phyloP scores from a whole-genome alignment of 2,329 filamentous ascomycete genomes.

The Arthrobotrys megalospora region DNA sequence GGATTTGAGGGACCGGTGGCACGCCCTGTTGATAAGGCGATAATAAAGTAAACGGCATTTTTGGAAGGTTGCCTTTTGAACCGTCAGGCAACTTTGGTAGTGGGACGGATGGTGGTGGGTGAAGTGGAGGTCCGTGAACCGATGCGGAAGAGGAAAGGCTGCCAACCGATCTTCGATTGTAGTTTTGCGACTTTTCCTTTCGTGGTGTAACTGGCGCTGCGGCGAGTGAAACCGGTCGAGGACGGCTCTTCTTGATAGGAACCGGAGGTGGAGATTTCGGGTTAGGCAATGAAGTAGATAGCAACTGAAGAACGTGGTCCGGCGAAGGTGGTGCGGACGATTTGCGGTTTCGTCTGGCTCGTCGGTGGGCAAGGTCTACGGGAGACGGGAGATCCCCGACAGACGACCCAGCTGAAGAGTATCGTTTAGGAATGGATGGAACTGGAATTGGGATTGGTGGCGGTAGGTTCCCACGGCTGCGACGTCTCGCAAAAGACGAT shows the following conservation, averaged over 20 bases:
- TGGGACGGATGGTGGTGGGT: slow-evolving; percentile 57
- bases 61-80: slow-evolving; percentile 47
- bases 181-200: slow-evolving; percentile 49
- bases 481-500: slow-evolving; percentile 46
- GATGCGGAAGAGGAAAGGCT: slow-evolving; percentile 55
- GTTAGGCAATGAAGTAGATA: slow-evolving; percentile 55
- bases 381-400: slow-evolving; percentile 50
- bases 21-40: slow-evolving; percentile 47
- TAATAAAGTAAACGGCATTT: slow-evolving; percentile 32
- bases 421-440: slow-evolving; percentile 57
- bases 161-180: slow-evolving; percentile 55
- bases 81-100: slow-evolving; percentile 53
- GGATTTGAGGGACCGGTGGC: slow-evolving; percentile 58
- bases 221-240: slow-evolving; percentile 58
- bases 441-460: slow-evolving; percentile 59
- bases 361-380: slow-evolving; percentile 47
- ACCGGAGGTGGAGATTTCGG: slow-evolving; percentile 48
- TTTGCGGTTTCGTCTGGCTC: slow-evolving; percentile 48
- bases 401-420: slow-evolving; percentile 51
- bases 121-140: slow-evolving; percentile 58
- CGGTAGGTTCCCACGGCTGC: slow-evolving; percentile 47
- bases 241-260: slow-evolving; percentile 36
- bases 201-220: slow-evolving; percentile 47
- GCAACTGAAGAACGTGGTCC: slow-evolving; percentile 40
- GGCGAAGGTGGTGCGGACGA: slow-evolving; percentile 54